Percentiles rank a stretch among this genome's conserved stretches.
Evolutionary conservation across 2,329 filamentous ascomycete species (phyloP).

Genomic region (Colletotrichum sp.): DNA sequence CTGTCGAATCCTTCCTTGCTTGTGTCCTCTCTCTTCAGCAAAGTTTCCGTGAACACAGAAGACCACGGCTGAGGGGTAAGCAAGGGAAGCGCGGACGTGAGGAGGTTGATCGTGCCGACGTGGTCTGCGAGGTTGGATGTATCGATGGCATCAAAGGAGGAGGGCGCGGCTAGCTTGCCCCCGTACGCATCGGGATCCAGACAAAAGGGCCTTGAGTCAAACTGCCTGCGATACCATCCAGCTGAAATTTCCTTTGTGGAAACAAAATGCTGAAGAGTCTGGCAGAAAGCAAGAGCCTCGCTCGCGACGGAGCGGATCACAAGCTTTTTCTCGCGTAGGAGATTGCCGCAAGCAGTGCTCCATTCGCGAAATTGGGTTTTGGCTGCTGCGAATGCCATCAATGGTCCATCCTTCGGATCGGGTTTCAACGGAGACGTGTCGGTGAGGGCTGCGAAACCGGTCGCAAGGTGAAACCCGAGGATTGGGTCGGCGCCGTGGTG

Average conservation of each 20-base stretch:
- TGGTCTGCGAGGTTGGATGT: conserved; percentile 50
- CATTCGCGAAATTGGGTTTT: conserved; percentile 52
- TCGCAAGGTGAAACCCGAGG: conserved; percentile 61
- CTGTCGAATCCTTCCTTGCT: conserved; percentile 37
- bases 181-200: conserved; percentile 50
- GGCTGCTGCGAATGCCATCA: conserved; percentile 37
- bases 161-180: conserved; percentile 35
- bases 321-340: conserved; percentile 35
- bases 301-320: conserved; percentile 50
- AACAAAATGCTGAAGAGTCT: conserved; percentile 51
- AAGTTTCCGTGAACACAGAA: conserved; percentile 44
- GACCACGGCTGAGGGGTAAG: conserved; percentile 48
- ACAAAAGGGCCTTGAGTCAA: conserved; percentile 40
- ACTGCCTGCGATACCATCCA: conserved; percentile 47
- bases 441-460: conserved; percentile 43
- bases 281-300: conserved; percentile 57
- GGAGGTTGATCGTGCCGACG: conserved; percentile 40
- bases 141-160: conserved; percentile 61
- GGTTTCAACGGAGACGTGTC: conserved; percentile 43
- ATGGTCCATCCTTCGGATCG: conserved; percentile 15
- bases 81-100: conserved; percentile 50
- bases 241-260: conserved; percentile 34
- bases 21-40: conserved; percentile 25
- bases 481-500: conserved; percentile 57
- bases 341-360: conserved; percentile 33